Evolutionary conservation across 2,329 filamentous ascomycete species (phyloP).

Genomic region (Penicillium sclerotiorum): DNA sequence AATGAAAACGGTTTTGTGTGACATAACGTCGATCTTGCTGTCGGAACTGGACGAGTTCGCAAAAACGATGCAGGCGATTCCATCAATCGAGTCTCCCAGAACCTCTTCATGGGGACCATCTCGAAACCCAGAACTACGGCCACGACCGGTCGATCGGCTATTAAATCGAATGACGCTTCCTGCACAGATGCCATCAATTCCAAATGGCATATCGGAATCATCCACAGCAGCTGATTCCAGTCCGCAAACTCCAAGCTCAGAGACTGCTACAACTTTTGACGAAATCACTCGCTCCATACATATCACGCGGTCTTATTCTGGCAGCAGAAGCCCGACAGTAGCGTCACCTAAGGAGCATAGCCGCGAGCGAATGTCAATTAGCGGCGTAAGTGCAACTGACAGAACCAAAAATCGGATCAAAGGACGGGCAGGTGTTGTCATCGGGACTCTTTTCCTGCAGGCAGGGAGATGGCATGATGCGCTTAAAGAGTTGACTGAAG

Average conservation of each 20-base stretch:
- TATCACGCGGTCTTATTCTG: slow-evolving; percentile 40
- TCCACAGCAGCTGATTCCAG: slow-evolving; percentile 41
- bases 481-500: slow-evolving; percentile 78
- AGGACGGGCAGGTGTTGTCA: slow-evolving; percentile 74
- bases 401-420: slow-evolving; percentile 78
- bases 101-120: slow-evolving; percentile 46
- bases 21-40: slow-evolving; percentile 72
- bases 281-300: slow-evolving; percentile 52
- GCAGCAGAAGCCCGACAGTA: slow-evolving; percentile 39
- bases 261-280: slow-evolving; percentile 58
- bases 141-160: slow-evolving; percentile 57
- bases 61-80: slow-evolving; percentile 71
- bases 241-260: slow-evolving; percentile 41
- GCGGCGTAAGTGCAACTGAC: slow-evolving; percentile 77
- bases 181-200: slow-evolving; percentile 55
- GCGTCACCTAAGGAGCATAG: slow-evolving; percentile 55
- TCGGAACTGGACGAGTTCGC: slow-evolving; percentile 76
- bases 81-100: slow-evolving; percentile 76
- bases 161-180: slow-evolving; percentile 82
- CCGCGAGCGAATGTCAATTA: slow-evolving; percentile 63
- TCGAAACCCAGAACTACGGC: slow-evolving; percentile 55
- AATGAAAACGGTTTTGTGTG: slow-evolving; percentile 78
- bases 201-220: slow-evolving; percentile 36
- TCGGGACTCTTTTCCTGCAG: slow-evolving; percentile 84
- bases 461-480: slow-evolving; percentile 90